Conservation (phyloP, 73 alveolate species). For the Uronychia binucleata region DNA sequence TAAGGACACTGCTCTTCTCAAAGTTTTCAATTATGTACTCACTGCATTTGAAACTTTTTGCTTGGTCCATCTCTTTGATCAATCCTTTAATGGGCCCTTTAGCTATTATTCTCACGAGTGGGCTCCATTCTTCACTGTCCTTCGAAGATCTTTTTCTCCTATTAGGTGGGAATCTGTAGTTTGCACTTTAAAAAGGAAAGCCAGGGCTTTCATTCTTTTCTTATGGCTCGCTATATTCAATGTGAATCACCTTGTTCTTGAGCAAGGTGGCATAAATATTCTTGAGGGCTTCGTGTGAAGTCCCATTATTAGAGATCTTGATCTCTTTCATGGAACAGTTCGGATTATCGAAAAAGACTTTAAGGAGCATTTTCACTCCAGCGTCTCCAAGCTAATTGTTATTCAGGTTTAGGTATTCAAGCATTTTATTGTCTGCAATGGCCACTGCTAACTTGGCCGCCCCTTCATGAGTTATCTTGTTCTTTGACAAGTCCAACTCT, state of each 20-base stretch:
- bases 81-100: not conserved
- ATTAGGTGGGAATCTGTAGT: too few species aligned
- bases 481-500: not conserved
- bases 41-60: not conserved
- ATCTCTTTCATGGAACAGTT: not conserved
- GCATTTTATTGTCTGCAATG: not conserved
- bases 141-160: too few species aligned
- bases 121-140: not conserved
- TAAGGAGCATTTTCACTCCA: not conserved
- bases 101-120: not conserved
- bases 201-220: not conserved
- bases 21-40: not conserved
- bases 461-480: not conserved
- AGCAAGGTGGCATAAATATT: constrained; percentile 28
- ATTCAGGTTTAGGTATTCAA: not conserved
- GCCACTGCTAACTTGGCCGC: not conserved
- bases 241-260: constrained; percentile 11
- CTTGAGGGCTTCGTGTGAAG: constrained; percentile 28
- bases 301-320: constrained; percentile 10
- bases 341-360: not conserved
- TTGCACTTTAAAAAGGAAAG: too few species aligned
- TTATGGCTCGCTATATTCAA: constrained; percentile 15
- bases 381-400: not conserved
- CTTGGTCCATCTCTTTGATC: not conserved
- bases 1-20: not conserved